A percentile compares a stretch with the other conserved stretches of the same genome.
Conservation (phyloP, 768 basidiomycete species). For the Mycena maculata region DNA sequence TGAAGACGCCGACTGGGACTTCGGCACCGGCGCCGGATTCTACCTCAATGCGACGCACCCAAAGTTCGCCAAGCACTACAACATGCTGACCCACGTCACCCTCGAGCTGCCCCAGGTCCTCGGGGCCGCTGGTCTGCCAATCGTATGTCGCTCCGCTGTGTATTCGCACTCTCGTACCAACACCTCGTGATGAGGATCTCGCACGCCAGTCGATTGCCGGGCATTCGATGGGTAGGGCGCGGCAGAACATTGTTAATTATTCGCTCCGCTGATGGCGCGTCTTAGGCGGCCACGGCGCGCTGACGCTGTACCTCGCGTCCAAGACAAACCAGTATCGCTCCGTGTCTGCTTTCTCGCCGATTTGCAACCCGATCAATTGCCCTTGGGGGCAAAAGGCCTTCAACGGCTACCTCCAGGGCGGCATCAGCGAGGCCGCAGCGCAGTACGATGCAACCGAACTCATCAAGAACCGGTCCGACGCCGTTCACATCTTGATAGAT, state of each 20-base stretch:
- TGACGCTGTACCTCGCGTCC: constrained; percentile 88
- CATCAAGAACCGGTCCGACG: constrained; percentile 68
- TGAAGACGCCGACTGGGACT: constrained; percentile 88
- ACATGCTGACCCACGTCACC: constrained; percentile 89
- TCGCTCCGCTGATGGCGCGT: not conserved
- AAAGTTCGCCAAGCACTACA: constrained; percentile 80
- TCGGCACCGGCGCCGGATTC: constrained; percentile 96
- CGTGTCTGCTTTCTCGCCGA: constrained; percentile 89
- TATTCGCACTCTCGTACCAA: not conserved
- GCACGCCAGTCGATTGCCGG: constrained; percentile 90
- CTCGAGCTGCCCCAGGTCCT: constrained; percentile 87
- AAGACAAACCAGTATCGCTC: constrained; percentile 80
- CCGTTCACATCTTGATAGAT: constrained; percentile 87
- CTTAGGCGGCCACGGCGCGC: constrained; percentile 89
- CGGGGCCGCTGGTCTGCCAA: constrained; percentile 75
- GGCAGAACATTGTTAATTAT: not conserved
- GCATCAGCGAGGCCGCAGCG: constrained; percentile 77
- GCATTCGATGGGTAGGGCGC: constrained; percentile 78
- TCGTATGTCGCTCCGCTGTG: constrained; percentile 61
- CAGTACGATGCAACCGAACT: constrained; percentile 90
- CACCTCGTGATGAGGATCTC: constrained; percentile 68
- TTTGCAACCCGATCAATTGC: constrained; percentile 85
- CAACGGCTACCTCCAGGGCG: constrained; percentile 81
- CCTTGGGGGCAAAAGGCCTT: constrained; percentile 97
- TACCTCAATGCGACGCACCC: constrained; percentile 91